Percentiles rank a stretch among this genome's conserved stretches.
Evolutionary conservation across 2,329 filamentous ascomycete species (phyloP).

Genomic region (Fusarium ambrosium): DNA sequence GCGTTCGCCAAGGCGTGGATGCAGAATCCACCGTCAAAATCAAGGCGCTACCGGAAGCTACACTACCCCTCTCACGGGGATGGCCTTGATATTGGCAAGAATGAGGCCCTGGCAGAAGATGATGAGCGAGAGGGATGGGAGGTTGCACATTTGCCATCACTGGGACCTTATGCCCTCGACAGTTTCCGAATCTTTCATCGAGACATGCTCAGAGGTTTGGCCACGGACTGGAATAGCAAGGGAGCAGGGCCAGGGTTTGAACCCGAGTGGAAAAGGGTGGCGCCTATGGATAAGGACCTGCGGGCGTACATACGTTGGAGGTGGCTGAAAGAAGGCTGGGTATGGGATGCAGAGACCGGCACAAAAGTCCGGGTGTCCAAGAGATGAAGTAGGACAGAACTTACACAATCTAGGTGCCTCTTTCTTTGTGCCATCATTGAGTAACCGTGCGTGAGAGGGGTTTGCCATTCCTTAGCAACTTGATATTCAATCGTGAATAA

Average conservation of each 20-base stretch:
- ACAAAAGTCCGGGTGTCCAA: not conserved
- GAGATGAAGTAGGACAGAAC: not conserved
- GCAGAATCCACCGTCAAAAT: not conserved
- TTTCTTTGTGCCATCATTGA: too few relatives aligned
- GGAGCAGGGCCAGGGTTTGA: not conserved
- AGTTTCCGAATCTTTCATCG: constrained; percentile 37
- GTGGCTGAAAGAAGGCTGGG: constrained; percentile 33
- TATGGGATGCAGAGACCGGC: constrained; percentile 33
- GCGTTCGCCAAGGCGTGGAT: constrained; percentile 31
- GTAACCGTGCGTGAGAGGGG: too few relatives aligned
- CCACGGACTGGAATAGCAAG: constrained; percentile 4
- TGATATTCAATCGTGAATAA: too few relatives aligned
- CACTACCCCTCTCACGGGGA: constrained; percentile 24
- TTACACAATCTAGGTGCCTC: not conserved
- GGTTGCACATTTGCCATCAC: constrained; percentile 29
- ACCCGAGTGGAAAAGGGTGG: constrained; percentile 33
- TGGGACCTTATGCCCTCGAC: constrained; percentile 32
- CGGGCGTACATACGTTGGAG: constrained; percentile 31
- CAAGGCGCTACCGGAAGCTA: constrained; percentile 24
- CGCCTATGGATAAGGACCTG: constrained; percentile 35
- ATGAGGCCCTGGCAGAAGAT: constrained; percentile 12
- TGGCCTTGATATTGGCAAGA: constrained; percentile 15
- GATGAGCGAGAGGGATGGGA: constrained; percentile 35
- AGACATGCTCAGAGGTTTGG: constrained; percentile 16
- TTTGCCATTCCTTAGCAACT: too few relatives aligned